Base-by-base conservation (phyloP, 2,329 filamentous ascomycete species). In the Fusarium lateritium region DNA sequence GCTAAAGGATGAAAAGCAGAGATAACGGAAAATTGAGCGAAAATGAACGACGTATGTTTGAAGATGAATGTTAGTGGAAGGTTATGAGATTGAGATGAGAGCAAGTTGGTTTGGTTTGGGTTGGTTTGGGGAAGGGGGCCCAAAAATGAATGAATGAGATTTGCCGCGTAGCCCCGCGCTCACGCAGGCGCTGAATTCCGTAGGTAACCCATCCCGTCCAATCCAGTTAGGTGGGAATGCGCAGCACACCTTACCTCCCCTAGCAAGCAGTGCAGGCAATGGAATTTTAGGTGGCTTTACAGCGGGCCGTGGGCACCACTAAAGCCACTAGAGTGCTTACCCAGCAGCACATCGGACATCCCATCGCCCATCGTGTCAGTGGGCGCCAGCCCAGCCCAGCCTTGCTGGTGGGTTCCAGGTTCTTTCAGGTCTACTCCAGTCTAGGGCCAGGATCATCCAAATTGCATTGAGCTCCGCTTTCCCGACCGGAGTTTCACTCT, bases 401-500 rank as follows among this genome's bases (percentile, higher is more conserved):
- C 57, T 45, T 62, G 45, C 33, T 50, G 28, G 36, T 50, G 28
- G 43, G 26, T 26, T 46, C 38, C 43, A 34, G 26, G 39, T 34
- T 22, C 19, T 17, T 17, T 19, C 19, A 19, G 19, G 19, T n/a
- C 22, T 33, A 13, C 33, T 40, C 38, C 40, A 24, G 61, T 62
- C 56, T 63, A 70, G 61, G 66, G 61, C 69, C 15, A n/a, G 31
- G 28, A 31, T 11, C 13, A 49, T 49, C 22, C 46, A 50, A 50
- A 50, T 28, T 50, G n/a, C 46, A 36, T n/a, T 47, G 11, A 11
- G 54, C 65, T 66, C 73, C 73, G 71, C 73, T 72, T 70, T 74
- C 70, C 69, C 67, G 71, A 74, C 53, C 69, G 56, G 52, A 62
- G 62, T 69, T 69, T 70, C 58, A 65, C 61, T 65, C 72, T 71